Evolutionary conservation across 257 asterid genomes (phyloP), one percentile per base, ranked within the genome.

Genomic region (Gentiana macrophylla): DNA sequence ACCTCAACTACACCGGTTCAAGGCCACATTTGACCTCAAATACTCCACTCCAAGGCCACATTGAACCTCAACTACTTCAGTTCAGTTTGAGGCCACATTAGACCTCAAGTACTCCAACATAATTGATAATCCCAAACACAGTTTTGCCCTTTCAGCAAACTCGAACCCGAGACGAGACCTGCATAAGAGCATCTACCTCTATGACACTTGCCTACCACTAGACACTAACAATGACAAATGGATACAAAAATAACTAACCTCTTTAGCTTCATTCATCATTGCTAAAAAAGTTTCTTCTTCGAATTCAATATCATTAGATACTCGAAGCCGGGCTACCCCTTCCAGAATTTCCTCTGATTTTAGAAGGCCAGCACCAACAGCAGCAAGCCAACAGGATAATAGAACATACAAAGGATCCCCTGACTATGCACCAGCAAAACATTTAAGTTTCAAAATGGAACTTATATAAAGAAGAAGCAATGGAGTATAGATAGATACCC

Each of bases 311-410:
- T 92, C 98, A 48, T 85, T 67, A 2, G 98, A 86, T 54, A 92
- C 60, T 34, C 98, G 71, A 69, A 92, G 99, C 81, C 99, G 74
- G 1, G 95, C 84, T 0, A 85, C 89, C 34, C 99, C 97, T 59
- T 88, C 97, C 79, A 92, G 65, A 35, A 92, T 92, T 70, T 88
- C 99, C 79, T 92, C 99, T 3, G 97, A 73, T 68, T 92, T 92
- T 24, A 92, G 90, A 69, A 88, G 74, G 24, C 99, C 97, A 12
- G 95, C 99, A 12, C 97, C 99, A 45, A 88, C 84, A 3, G 97
- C 97, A 54, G 95, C 94, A 49, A 92, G 67, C 99, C 99, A 92
- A 49, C 95, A 88, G 53, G 95, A 88, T 11, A 85, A 60, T 68
- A 88, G 73, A 67, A 92, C 97, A 61, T 81, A 77, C 69, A 88